Evolutionary conservation across 2,329 filamentous ascomycete species (phyloP).

Genomic region (Curvularia eragrostidis): DNA sequence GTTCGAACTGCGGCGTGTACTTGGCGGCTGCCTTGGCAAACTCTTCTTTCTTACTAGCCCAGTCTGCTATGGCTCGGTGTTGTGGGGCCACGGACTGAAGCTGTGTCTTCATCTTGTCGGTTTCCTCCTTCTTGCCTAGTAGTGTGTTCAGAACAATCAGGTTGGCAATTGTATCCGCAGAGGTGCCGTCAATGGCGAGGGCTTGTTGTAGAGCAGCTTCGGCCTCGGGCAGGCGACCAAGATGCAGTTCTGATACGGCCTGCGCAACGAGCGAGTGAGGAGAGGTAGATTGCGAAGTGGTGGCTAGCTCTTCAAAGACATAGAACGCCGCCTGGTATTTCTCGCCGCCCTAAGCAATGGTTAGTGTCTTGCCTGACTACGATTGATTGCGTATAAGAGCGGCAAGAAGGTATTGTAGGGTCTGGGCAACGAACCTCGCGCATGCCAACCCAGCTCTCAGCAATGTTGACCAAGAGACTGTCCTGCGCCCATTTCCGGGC

Average conservation of each 20-base stretch:
- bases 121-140: conserved; percentile 69
- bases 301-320: conserved; percentile 94
- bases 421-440: conserved; percentile 69
- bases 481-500: conserved; percentile 96
- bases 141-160: conserved; percentile 79
- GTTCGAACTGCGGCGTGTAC: conserved; percentile 82
- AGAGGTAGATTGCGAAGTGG: conserved; percentile 80
- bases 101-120: conserved; percentile 61
- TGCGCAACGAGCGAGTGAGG: conserved; percentile 81
- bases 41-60: conserved; percentile 82
- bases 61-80: conserved; percentile 74
- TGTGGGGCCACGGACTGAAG: conserved; percentile 66
- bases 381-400: conserved; percentile 22
- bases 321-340: conserved; percentile 98
- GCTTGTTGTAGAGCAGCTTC: conserved; percentile 85
- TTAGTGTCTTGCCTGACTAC: neutral
- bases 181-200: conserved; percentile 72
- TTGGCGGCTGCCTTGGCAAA: conserved; percentile 88
- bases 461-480: conserved; percentile 88
- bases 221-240: conserved; percentile 86
- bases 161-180: conserved; percentile 81
- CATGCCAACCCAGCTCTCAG: conserved; percentile 93
- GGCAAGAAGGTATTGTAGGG: neutral
- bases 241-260: conserved; percentile 88
- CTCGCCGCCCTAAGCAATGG: conserved; percentile 75